Evolutionary conservation across 441 rosid species (phyloP).

Genomic region (Gossypium schwendimanii): DNA sequence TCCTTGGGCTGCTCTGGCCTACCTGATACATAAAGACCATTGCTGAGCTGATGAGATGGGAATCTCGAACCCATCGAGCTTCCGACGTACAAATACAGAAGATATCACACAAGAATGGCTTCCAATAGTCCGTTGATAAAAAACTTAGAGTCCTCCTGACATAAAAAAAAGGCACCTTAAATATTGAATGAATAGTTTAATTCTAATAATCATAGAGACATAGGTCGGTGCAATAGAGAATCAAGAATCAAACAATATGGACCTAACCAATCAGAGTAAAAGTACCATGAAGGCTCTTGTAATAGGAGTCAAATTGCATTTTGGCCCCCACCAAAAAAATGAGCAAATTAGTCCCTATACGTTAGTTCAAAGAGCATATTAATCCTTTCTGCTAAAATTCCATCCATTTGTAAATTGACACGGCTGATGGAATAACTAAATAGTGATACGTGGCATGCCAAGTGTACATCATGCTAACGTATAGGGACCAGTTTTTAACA

Average conservation of each 20-base stretch:
- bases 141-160: slow-evolving; percentile 29
- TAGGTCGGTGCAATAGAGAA: background rate
- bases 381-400: too few species aligned
- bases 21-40: slow-evolving; percentile 94
- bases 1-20: slow-evolving; percentile 96
- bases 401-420: too few species aligned
- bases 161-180: background rate
- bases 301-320: too few species aligned
- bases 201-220: background rate
- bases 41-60: slow-evolving; percentile 94
- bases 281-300: too few species aligned
- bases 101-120: slow-evolving; percentile 13
- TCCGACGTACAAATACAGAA: slow-evolving; percentile 20
- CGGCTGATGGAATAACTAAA: too few species aligned
- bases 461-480: too few species aligned
- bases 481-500: too few species aligned
- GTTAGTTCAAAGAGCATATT: too few species aligned
- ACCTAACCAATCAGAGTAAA: background rate
- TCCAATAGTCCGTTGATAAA: slow-evolving; percentile 11
- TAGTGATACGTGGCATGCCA: too few species aligned
- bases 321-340: too few species aligned
- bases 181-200: background rate
- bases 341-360: too few species aligned
- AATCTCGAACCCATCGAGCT: slow-evolving; percentile 80
- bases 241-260: background rate